Base-by-base conservation (phyloP, 495 filamentous ascomycete genomes). In the Penicillium argentinense region DNA sequence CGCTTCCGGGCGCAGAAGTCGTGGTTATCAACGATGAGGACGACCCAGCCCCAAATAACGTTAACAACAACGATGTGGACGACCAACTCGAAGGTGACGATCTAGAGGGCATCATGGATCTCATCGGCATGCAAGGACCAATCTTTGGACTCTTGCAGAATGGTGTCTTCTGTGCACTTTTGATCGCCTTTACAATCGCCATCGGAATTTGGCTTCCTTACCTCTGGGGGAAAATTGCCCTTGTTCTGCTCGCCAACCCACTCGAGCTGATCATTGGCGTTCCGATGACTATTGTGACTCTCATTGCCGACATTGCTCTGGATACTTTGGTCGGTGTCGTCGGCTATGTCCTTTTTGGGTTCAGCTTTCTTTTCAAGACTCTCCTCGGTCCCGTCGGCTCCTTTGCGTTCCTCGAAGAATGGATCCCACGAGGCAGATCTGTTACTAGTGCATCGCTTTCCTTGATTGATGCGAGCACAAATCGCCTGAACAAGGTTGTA, bases 81-180 rank as follows among this genome's bases (percentile, higher is more conserved):
- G 46, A 51, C 4, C 47, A n/a, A 13, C 44, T 80, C 25, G 93
- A 97, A 53, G 89, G 85, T 8, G 93, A 99, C 66, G 93, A 99
- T 56, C 81, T 99, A n/a, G 93, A 99, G 63, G 93, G 93, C 5
- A 88, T 99, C 38, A 79, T 97, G 74, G 93, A 99, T 60, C 78
- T 99, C 9, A 84, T 99, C 25, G 93, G 93, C 38, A 93, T 99
- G 87, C 88, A 95, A 55, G 93, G 93, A 0, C 95, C 95, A 1
- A 72, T 97, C 3, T 84, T 86, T 26, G 89, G 89, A 16, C 75
- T 99, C 6, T 79, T 97, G 51, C 93, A 97, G 60, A 97, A 97
- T 52, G 91, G 84, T 26, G 85, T 96, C 28, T 97, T 99, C 64
- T 91, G 91, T 56, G 87, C 88, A 21, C 82, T 96, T 45, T 77